Percentiles rank a stretch among this genome's conserved stretches.
These are phyloP conservation scores for Malus orientalis DNA, from an alignment of 306 rosid genomes.

Conservation along the genomic window DNA sequence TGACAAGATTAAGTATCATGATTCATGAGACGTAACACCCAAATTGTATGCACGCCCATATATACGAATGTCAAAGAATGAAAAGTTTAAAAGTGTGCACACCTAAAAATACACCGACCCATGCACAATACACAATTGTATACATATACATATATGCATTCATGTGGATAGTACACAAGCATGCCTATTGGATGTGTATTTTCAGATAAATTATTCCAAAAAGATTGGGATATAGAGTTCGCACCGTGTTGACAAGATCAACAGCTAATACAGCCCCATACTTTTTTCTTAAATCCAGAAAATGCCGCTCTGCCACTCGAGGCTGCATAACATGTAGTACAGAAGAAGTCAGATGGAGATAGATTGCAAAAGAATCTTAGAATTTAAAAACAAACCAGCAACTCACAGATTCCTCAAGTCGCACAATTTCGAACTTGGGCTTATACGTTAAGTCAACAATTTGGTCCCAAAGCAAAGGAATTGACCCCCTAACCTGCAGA, in stretches of 20 bases:
- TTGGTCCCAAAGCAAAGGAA: constrained; percentile 89
- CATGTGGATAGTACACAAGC: not conserved
- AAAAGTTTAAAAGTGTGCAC: not conserved
- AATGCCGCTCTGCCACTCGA: constrained; percentile 74
- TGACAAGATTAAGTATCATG: constrained; percentile 32
- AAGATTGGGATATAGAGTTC: constrained; percentile 11
- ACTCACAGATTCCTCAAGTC: constrained; percentile 82
- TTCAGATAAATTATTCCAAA: not conserved
- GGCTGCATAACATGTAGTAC: constrained; percentile 49
- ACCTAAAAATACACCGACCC: constrained; percentile 5
- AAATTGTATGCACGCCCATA: not conserved
- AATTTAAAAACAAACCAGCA: not conserved
- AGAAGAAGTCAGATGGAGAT: constrained; percentile 28
- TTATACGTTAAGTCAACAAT: constrained; percentile 90
- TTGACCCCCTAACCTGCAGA: constrained; percentile 82
- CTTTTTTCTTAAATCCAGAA: constrained; percentile 86
- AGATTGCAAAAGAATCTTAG: constrained; percentile 6
- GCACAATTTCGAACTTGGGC: constrained; percentile 76
- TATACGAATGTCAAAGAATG: not conserved
- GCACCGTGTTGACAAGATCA: constrained; percentile 89
- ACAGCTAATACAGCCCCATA: constrained; percentile 83
- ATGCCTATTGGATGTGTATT: not conserved
- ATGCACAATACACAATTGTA: constrained; percentile 1
- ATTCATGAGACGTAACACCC: constrained; percentile 19
- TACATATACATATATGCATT: not conserved